Evolutionary conservation across 2,329 filamentous ascomycete species (phyloP), one percentile per base, ranked within the genome.

Genomic region (Monosporascus cannonballus): DNA sequence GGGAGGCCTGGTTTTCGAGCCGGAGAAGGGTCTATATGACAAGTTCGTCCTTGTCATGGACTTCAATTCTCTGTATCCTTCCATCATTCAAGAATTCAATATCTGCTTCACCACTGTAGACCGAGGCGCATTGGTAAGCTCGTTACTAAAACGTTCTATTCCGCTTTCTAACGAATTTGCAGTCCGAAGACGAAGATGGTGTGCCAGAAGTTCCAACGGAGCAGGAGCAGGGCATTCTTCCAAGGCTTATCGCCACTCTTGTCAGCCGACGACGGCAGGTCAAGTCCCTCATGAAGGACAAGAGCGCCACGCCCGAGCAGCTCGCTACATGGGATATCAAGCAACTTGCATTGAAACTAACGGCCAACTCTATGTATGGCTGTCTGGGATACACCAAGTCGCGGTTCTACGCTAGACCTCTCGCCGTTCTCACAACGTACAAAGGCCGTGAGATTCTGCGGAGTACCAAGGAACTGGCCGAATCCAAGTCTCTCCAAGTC

Each of bases 31-130:
- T 18, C 80, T 99, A 4, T 99, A 99, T 67, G 94, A 99, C 79
- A 96, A 95, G 73, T 96, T 95, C 70, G 89, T 99, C 51, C 81
- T 99, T 52, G 95, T 99, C 71, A 99, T 99, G 95, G 94, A 99
- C 77, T 99, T 99, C 78, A 99, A 99, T 80, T 96, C 92, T 63
- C 78, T 99, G 56, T 99, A 99, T 65, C 94, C 94, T 34, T 96
- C 90, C 67, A 97, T 99, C 66, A 99, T 99, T 56, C 95, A 99
- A 67, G 95, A 99, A 78, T 99, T 86, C 75, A 99, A 99, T 72
- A 99, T 99, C 62, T 99, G 95, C 76, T 99, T 99, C 72, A 99
- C 94, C 2, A 99, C 95, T 0, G 91, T 99, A 6, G 89, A 97
- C 56, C 81, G 94, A 61, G 77, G 81, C 41, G 76, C 81, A 55